Evolutionary conservation across 1,284 basidiomycete genomes (phyloP), one percentile per base, ranked within the genome.

Genomic region (Tetrapyrgos nigripes): DNA sequence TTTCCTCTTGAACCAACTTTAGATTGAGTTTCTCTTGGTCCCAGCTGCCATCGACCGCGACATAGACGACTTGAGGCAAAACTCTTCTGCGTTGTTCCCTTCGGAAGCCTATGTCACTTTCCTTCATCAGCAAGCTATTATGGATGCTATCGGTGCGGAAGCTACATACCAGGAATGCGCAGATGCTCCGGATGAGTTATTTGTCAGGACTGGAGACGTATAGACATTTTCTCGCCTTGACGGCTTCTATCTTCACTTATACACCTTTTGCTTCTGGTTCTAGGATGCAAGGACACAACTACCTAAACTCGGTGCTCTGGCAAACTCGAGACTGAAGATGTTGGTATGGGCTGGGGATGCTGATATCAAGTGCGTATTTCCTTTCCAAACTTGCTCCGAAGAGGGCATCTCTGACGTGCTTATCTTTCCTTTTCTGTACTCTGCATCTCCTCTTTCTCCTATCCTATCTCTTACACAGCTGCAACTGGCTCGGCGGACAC

Each of bases 341-440:
- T 73, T 88, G 8, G 82, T 87, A 45, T 87, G 86, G 86, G 85
- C 84, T 43, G 87, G 86, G 14, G 86, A 88, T 62, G 80, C 84
- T 40, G 86, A 88, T 64, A 86, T 88, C 66, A 85, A 80, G 86
- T 87, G 56, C 50, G 75, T 68, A 4, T 46, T 27, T 24, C 11
- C 4, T 50, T 56, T 4, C 46, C 19, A 27, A 40, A 4, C 49
- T 51, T 45, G 8, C n/a, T n/a, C n/a, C n/a, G n/a, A n/a, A n/a
- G n/a, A n/a, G n/a, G n/a, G 21, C 5, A 19, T 43, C 50, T 50
- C 28, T 27, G 24, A 11, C 24, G 58, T 28, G 59, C 6, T 19
- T n/a, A 58, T n/a, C 10, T 4, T 47, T 47, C 45, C 14, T 19
- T 60, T 43, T 26, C 14, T n/a, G n/a, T n/a, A n/a, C n/a, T n/a